Base-by-base conservation (phyloP, 139 green algal genomes). In the Chlorella ohadii region DNA sequence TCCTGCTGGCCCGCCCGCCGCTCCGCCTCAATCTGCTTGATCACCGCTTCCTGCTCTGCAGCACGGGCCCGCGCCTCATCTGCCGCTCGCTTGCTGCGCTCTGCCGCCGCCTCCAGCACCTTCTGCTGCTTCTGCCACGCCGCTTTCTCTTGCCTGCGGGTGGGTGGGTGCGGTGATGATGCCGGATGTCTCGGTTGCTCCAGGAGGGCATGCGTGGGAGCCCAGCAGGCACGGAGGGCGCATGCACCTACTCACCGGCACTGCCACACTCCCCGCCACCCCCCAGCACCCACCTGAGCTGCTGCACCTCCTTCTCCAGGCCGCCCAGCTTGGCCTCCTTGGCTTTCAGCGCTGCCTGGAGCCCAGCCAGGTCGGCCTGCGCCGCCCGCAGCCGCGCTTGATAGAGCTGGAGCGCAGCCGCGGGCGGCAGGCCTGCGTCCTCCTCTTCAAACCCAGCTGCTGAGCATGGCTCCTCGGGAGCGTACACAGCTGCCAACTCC, bases 11-110 rank as follows among this genome's bases (percentile, higher is more conserved):
- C 65, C 63, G 86, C 85, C 22, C 70, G 78, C 28, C 79, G 84
- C n/a, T 93, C 84, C 67, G 70, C 85, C 33, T 68, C 87, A 2
- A 88, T 67, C 61, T 89, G 82, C 72, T 89, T 88, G 0, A 90
- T 23, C 38, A 87, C 72, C 47, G 84, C 72, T 41, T 92, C 88
- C 84, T 88, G 87, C 65, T 86, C 77, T 15, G 74, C 74, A 39
- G 88, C 68, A 64, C 86, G 72, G 23, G 67, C 55, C 36, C 51
- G 55, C 59, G 81, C 85, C 36, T 89, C 88, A 63, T 88, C 82
- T 28, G 82, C 78, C 51, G 84, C 77, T 0, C 78, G 34, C 34
- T 56, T 56, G 47, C 78, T 33, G 38, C 87, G 84, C 65, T 88
- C 31, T 19, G 89, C 84, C 75, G 89, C 84, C 5, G 80, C 51